Base-by-base conservation (phyloP, 2,329 filamentous ascomycete genomes). In the Ophiostoma sp. region DNA sequence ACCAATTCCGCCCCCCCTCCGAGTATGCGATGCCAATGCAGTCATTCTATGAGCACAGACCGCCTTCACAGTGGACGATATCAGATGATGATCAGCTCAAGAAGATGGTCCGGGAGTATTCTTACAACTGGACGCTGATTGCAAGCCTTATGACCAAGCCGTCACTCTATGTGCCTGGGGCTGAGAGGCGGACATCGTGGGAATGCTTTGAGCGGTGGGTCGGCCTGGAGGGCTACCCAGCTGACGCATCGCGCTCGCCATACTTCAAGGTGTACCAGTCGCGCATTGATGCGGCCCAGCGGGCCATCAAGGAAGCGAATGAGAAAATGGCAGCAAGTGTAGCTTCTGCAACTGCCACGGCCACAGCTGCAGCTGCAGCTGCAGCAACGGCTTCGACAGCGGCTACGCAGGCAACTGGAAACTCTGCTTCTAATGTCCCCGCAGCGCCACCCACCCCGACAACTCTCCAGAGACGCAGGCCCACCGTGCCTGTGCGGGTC, bases 131-230 rank as follows among this genome's bases (percentile, higher is more conserved):
- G 95, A 96, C 93, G 3, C 83, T 99, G 5, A 97, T 98, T 69
- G 92, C 94, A 1, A 91, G 87, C 75, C 89, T 94, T 72, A 82
- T 98, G 69, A 85, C 88, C 1, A 85, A 90, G 20, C 88, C 87
- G 68, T 96, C 93, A 0, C 78, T 89, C 17, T 96, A 93, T 76
- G 86, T 88, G n/a, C 94, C 94, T 27, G 93, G 92, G 1, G 89
- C 93, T 13, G 94, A 98, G 77, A 87, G 95, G 72, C 87, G 95
- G 67, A 98, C 94, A 2, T 93, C 94, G 0, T 99, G 95, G 95
- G 95, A 99, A 80, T 99, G 95, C 77, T 99, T 99, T 76, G 95
- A 99, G 79, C 87, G 95, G 62, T 99, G 94, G 94, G 91, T 97
- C 69, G 89, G 91, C 74, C 82, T 98, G 15, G 95, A 98, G 80